These are phyloP conservation scores for Cyclocybe cylindracea DNA, from an alignment of 768 basidiomycete species.

Conservation along the genomic window DNA sequence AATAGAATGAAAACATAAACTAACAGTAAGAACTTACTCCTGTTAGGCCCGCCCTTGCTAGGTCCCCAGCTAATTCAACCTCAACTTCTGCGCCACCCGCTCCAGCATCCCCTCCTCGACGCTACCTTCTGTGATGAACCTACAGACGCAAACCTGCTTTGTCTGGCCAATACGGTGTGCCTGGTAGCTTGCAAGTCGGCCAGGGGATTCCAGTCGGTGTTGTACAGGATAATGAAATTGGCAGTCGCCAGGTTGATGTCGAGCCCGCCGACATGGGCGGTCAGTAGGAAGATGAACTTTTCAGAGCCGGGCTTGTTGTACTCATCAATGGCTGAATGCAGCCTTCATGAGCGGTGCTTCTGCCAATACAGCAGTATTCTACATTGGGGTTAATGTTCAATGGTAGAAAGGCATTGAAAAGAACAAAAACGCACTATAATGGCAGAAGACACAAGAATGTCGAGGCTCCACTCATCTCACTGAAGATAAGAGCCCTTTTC, in stretches of 20 bases:
- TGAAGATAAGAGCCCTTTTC: conserved; percentile 96
- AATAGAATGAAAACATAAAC: not conserved
- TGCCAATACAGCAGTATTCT: conserved; percentile 98
- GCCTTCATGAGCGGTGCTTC: conserved; percentile 93
- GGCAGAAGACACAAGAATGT: conserved; percentile 93
- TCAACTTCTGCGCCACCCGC: conserved; percentile 91
- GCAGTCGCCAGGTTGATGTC: conserved; percentile 96
- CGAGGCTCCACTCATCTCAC: conserved; percentile 99
- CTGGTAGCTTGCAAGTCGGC: conserved; percentile 96
- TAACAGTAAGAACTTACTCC: conserved; percentile 45
- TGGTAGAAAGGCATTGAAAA: conserved; percentile 2
- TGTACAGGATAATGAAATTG: conserved; percentile 93
- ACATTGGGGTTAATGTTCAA: not conserved
- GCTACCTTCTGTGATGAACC: conserved; percentile 95
- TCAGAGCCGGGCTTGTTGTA: conserved; percentile 95
- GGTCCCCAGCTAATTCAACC: conserved; percentile 94
- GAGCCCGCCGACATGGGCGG: conserved; percentile 94
- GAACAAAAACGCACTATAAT: conserved; percentile 65
- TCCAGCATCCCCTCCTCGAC: conserved; percentile 97
- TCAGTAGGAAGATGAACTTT: conserved; percentile 95
- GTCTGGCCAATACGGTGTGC: conserved; percentile 97
- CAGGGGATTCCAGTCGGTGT: conserved; percentile 99
- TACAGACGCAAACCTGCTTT: conserved; percentile 95
- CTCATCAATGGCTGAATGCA: conserved; percentile 96
- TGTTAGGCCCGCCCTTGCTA: conserved; percentile 89